Base-by-base conservation (phyloP, 495 filamentous ascomycete species). In the Lepidopterella palustris region DNA sequence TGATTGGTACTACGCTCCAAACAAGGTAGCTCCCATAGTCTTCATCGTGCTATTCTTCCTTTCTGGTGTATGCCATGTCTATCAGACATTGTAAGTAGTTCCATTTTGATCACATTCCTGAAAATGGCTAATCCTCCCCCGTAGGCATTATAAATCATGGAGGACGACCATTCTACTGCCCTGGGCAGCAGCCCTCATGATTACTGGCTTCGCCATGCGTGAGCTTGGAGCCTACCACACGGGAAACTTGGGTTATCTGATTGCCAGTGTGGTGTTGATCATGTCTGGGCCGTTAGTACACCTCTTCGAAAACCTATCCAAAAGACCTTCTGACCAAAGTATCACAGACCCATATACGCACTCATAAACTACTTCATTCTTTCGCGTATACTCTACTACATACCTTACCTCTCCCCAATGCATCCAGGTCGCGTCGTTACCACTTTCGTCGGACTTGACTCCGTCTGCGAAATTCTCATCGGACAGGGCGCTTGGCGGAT, bases 361-460 rank as follows among this genome's bases (percentile, higher is more conserved):
- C 80, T 84, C 0, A 79, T 82, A 26, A 88, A 93, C 69, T 93
- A 90, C 71, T 79, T 88, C 63, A 80, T 85, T 54, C 81, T 92
- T 21, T 88, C 86, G 24, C 84, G 88, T 5, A 82, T 87, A 50
- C 77, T 93, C 3, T 89, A 87, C 73, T 90, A 89, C 72, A 82
- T 88, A 28, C 89, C 89, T 0, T 86, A 90, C 61, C 80, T 85
- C 60, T 84, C 87, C 0, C 87, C 87, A 0, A 84, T 92, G 55
- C 86, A 92, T 68, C 89, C 88, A 0, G 87, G 86, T 2, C 82
- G 87, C 1, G 87, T 90, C 20, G 76, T 88, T 56, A 84, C 83
- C 4, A 89, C 87, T n/a, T 92, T 93, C 66, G 72, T 83, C 47
- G 82, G 79, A 27, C 69, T 92, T 48, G 84, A 84, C 4, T 64